Evolutionary conservation across 352 stramenopile genomes (phyloP).

Genomic region (Pythium rhizo-oryzae): DNA sequence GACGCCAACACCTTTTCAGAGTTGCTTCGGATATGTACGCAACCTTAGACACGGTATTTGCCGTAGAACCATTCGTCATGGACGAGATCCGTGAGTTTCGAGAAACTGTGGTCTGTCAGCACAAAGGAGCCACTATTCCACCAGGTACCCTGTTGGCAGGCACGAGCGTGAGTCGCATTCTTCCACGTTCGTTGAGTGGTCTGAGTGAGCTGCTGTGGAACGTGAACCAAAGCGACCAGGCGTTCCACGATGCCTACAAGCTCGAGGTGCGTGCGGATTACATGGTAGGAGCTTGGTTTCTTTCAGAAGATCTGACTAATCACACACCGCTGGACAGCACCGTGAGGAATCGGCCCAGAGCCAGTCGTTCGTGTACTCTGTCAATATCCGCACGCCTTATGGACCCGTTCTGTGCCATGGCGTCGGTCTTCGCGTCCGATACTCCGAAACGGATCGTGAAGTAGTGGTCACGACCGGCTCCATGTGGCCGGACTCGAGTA

Average conservation of each 20-base stretch:
- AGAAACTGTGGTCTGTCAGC: background rate
- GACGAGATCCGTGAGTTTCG: background rate
- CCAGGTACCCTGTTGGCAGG: background rate
- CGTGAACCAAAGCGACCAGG: slow-evolving; percentile 15
- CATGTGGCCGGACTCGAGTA: slow-evolving; percentile 9
- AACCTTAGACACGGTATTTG: background rate
- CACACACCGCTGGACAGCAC: background rate
- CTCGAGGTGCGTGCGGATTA: background rate
- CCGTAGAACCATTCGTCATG: background rate
- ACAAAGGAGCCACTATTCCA: background rate
- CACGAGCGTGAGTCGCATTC: background rate
- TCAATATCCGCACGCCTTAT: slow-evolving; percentile 8
- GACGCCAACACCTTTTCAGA: background rate
- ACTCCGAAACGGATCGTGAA: slow-evolving; percentile 3
- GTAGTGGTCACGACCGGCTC: slow-evolving; percentile 8
- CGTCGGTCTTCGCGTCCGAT: slow-evolving; percentile 2
- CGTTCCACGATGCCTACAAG: slow-evolving; percentile 1
- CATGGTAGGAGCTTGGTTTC: background rate
- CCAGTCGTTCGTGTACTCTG: slow-evolving; percentile 8
- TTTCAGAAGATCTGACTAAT: background rate
- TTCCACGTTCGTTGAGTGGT: background rate
- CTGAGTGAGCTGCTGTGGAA: slow-evolving; percentile 13
- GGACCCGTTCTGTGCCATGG: background rate
- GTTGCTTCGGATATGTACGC: background rate
- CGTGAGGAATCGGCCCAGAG: background rate